These are phyloP conservation scores for Bipolaris bicolor DNA, from an alignment of 2,329 filamentous ascomycete species.

Conservation along the genomic window DNA sequence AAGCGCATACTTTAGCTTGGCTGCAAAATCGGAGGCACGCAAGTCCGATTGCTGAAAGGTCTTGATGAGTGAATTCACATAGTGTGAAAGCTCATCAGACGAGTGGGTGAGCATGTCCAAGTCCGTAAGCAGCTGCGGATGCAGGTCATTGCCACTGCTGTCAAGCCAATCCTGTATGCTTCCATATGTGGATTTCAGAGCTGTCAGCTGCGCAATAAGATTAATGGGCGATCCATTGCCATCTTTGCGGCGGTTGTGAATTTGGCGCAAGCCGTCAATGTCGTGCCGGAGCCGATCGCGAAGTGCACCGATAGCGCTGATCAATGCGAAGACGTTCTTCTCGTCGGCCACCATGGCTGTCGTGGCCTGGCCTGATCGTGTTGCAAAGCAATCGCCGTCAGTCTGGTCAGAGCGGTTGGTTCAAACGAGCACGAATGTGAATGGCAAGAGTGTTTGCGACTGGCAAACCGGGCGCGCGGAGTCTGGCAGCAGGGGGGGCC, in stretches of 20 bases:
- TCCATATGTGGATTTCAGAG: conserved; percentile 42
- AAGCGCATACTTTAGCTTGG: conserved; percentile 41
- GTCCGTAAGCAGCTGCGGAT: conserved; percentile 44
- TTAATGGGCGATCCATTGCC: conserved; percentile 42
- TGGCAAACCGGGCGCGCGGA: conserved; percentile 8
- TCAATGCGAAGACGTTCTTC: conserved; percentile 39
- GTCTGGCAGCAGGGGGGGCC: conserved; percentile 3
- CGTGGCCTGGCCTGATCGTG: conserved; percentile 27
- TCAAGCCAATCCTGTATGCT: conserved; percentile 47
- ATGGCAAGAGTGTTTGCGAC: conserved; percentile 6
- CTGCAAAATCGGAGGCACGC: conserved; percentile 41
- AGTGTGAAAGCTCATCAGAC: conserved; percentile 38
- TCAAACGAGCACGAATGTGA: conserved; percentile 6
- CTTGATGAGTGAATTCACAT: conserved; percentile 34
- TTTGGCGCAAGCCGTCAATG: conserved; percentile 42
- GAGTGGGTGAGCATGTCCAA: conserved; percentile 43
- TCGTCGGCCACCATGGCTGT: conserved; percentile 30
- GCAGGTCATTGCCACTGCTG: conserved; percentile 42
- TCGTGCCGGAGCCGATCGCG: conserved; percentile 40
- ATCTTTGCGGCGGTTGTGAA: conserved; percentile 45
- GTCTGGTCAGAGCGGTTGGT: conserved; percentile 8
- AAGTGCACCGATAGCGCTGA: conserved; percentile 36
- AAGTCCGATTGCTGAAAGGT: conserved; percentile 40
- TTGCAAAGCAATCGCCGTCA: conserved; percentile 13
- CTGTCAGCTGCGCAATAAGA: conserved; percentile 45